A percentile compares a stretch with the other conserved stretches of the same genome.
These are phyloP conservation scores for Acacia confusa DNA, from an alignment of 306 rosid species.

Conservation along the genomic window DNA sequence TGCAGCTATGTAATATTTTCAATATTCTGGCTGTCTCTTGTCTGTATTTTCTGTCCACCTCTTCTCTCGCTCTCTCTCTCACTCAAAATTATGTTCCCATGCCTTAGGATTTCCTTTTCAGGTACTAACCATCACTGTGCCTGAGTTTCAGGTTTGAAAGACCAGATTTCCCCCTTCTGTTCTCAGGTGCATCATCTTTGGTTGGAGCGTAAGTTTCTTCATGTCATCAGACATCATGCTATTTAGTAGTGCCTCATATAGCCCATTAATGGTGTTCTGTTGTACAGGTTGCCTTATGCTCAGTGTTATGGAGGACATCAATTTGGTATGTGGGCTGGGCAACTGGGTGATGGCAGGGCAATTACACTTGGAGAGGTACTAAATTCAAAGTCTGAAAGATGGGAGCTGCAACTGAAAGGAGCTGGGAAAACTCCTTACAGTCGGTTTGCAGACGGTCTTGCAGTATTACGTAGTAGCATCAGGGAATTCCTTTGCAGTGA, in stretches of 20 bases:
- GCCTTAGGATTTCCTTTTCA: neutral
- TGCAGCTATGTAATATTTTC: neutral
- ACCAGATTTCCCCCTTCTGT: conserved; percentile 74
- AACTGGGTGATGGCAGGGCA: conserved; percentile 98
- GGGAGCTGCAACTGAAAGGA: conserved; percentile 98
- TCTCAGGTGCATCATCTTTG: conserved; percentile 81
- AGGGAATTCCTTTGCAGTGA: conserved; percentile 98
- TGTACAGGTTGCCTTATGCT: conserved; percentile 80
- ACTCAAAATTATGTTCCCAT: neutral
- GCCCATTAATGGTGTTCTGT: conserved; percentile 24
- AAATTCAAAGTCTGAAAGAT: conserved; percentile 78
- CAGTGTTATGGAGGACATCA: conserved; percentile 99
- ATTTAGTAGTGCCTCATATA: conserved; percentile 22
- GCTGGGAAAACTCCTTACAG: conserved; percentile 98
- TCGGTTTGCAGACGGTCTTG: conserved; percentile 97
- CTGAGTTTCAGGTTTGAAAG: conserved; percentile 79
- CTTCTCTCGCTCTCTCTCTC: neutral
- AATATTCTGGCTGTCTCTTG: neutral
- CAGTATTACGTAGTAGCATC: conserved; percentile 96
- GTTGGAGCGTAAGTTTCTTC: conserved; percentile 77
- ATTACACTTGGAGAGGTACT: conserved; percentile 89
- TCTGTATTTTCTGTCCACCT: neutral
- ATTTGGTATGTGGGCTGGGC: conserved; percentile 99
- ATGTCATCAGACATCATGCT: conserved; percentile 11
- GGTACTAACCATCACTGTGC: conserved; percentile 37